Evolutionary conservation across 805 yeast genomes (phyloP).

Genomic region (Saturnispora halmiae): DNA sequence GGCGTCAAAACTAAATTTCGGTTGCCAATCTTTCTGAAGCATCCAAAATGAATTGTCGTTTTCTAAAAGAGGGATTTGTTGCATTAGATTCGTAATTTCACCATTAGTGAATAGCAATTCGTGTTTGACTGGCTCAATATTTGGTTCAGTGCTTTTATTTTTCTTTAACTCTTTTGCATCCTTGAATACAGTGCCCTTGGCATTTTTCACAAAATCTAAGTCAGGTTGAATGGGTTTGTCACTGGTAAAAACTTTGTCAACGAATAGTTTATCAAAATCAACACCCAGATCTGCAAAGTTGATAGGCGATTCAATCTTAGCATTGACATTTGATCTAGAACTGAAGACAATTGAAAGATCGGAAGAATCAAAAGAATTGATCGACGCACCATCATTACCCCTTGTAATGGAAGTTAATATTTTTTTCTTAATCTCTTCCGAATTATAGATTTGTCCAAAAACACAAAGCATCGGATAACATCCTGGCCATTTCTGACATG

Average conservation of each 20-base stretch:
- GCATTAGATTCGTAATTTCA: not conserved
- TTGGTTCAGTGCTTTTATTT: not conserved
- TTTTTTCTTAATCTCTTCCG: conserved; percentile 20
- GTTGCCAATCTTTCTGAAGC: conserved; percentile 15
- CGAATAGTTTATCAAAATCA: conserved; percentile 19
- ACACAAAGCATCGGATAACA: conserved; percentile 44
- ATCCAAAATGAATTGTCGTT: conserved; percentile 7
- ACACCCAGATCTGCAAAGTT: conserved; percentile 13
- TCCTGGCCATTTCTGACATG: conserved; percentile 47
- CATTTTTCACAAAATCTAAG: conserved; percentile 1
- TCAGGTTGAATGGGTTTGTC: conserved; percentile 13
- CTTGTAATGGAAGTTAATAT: conserved; percentile 13
- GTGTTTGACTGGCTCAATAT: not conserved
- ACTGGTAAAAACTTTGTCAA: conserved; percentile 21
- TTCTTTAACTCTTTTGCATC: not conserved
- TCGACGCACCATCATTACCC: not conserved
- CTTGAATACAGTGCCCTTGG: not conserved
- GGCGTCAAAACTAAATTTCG: conserved; percentile 11
- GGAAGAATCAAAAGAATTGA: conserved; percentile 7
- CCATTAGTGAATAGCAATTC: conserved; percentile 2
- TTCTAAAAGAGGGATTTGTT: not conserved
- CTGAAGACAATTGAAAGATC: conserved; percentile 8
- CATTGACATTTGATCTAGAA: not conserved
- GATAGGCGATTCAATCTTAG: too few relatives aligned
- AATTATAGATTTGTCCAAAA: conserved; percentile 35